Evolutionary conservation across 805 yeast genomes (phyloP).

Genomic region (Maudiozyma turicensis): DNA sequence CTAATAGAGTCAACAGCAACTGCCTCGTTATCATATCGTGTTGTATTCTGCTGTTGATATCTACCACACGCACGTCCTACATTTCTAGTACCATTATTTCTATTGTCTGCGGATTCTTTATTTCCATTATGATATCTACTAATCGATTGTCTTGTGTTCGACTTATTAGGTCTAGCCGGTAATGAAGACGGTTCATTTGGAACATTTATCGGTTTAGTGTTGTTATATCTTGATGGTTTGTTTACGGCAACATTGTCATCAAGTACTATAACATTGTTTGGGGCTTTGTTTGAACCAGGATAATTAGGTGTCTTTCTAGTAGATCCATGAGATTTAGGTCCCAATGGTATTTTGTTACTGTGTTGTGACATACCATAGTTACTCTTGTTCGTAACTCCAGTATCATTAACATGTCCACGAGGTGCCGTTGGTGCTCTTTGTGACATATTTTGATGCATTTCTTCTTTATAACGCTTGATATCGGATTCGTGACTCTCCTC

Average conservation of each 20-base stretch:
- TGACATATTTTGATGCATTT: slow-evolving; percentile 26
- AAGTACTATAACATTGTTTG: too few species aligned
- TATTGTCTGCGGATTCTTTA: too few species aligned
- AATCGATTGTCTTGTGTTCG: neutral
- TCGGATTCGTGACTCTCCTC: slow-evolving; percentile 90
- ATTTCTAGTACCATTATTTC: too few species aligned
- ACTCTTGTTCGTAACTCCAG: neutral
- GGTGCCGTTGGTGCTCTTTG: slow-evolving; percentile 29
- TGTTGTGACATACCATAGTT: neutral
- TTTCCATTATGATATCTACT: too few species aligned
- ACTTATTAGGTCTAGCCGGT: neutral
- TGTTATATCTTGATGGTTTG: neutral
- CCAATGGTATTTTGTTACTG: neutral
- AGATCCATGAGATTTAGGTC: neutral
- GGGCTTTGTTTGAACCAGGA: neutral
- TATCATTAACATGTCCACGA: slow-evolving; percentile 23
- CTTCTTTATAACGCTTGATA: slow-evolving; percentile 45
- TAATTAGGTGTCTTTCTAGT: neutral
- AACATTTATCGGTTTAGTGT: neutral
- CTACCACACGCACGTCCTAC: too few species aligned
- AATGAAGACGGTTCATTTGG: neutral
- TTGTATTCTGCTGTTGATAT: too few species aligned
- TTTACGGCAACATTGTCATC: neutral
- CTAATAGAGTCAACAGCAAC: too few species aligned
- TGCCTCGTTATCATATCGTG: too few species aligned